Percentiles rank a stretch among this genome's conserved stretches.
Evolutionary conservation across 768 basidiomycete genomes (phyloP).

Genomic region (Dictyophora rubrovolvata): DNA sequence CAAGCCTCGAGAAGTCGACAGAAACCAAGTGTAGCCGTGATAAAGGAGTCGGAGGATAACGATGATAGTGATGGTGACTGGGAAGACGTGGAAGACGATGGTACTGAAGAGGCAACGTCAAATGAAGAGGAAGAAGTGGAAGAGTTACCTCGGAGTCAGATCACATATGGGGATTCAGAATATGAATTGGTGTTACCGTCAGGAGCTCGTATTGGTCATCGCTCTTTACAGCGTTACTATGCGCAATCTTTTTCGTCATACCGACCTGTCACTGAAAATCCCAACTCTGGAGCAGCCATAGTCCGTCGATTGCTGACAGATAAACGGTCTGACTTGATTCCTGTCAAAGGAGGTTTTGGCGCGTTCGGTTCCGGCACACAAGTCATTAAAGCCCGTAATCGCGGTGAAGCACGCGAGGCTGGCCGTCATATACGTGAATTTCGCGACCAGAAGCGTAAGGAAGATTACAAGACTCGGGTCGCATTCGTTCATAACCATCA

Average conservation of each 20-base stretch:
- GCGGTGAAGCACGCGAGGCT: slow-evolving; percentile 91
- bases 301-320: slow-evolving; percentile 72
- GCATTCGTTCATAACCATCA: slow-evolving; percentile 75
- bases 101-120: slow-evolving; percentile 15
- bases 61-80: slow-evolving; percentile 22
- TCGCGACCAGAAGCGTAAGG: slow-evolving; percentile 65
- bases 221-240: slow-evolving; percentile 78
- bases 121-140: slow-evolving; percentile 22
- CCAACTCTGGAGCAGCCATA: slow-evolving; percentile 63
- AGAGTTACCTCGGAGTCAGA: slow-evolving; percentile 36
- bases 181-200: slow-evolving; percentile 91
- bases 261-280: slow-evolving; percentile 41
- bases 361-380: slow-evolving; percentile 75
- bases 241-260: slow-evolving; percentile 57
- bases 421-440: slow-evolving; percentile 78
- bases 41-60: slow-evolving; percentile 28
- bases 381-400: slow-evolving; percentile 83
- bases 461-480: slow-evolving; percentile 79
- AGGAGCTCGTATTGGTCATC: slow-evolving; percentile 86
- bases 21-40: slow-evolving; percentile 7
- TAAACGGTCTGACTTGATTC: slow-evolving; percentile 77
- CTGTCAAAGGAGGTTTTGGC: slow-evolving; percentile 76
- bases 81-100: slow-evolving; percentile 17
- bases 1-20: slow-evolving; percentile 13
- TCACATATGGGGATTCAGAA: slow-evolving; percentile 70